A percentile compares a stretch with the other conserved stretches of the same genome.
Conservation (phyloP, 2,329 filamentous ascomycete species). For the Fusarium multiceps region DNA sequence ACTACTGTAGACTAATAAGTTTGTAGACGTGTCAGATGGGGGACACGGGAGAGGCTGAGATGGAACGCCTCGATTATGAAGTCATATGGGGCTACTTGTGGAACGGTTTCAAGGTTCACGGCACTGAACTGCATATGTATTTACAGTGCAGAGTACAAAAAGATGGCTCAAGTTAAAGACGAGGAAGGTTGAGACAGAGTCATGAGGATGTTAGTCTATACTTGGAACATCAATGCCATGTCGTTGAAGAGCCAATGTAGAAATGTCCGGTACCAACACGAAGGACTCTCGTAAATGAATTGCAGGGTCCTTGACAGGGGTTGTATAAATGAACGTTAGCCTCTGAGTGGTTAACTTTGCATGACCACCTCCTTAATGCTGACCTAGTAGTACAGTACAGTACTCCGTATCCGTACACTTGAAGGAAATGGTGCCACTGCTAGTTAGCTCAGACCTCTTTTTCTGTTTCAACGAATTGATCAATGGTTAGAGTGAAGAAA, state of each 20-base stretch:
- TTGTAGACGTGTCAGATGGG: conserved; percentile 28
- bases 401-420: background rate
- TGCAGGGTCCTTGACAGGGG: conserved; percentile 28
- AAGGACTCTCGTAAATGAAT: conserved; percentile 34
- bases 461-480: conserved; percentile 1
- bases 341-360: conserved; percentile 22
- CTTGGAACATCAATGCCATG: conserved; percentile 6
- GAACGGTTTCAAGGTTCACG: conserved; percentile 18
- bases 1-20: conserved; percentile 4
- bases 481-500: background rate
- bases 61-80: conserved; percentile 21
- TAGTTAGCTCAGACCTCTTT: conserved; percentile 10
- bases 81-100: conserved; percentile 30
- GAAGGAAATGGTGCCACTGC: conserved; percentile 18
- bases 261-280: conserved; percentile 24
- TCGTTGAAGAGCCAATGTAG: conserved; percentile 15
- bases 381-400: background rate
- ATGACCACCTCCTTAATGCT: conserved; percentile 24
- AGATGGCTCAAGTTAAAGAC: background rate
- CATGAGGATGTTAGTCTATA: conserved; percentile 12
- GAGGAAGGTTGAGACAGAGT: background rate
- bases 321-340: conserved; percentile 25
- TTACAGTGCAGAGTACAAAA: background rate
- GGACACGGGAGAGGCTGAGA: conserved; percentile 31
- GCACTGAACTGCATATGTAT: background rate